Base-by-base conservation (phyloP, 116 monocot genomes). In the Iris pallida region DNA sequence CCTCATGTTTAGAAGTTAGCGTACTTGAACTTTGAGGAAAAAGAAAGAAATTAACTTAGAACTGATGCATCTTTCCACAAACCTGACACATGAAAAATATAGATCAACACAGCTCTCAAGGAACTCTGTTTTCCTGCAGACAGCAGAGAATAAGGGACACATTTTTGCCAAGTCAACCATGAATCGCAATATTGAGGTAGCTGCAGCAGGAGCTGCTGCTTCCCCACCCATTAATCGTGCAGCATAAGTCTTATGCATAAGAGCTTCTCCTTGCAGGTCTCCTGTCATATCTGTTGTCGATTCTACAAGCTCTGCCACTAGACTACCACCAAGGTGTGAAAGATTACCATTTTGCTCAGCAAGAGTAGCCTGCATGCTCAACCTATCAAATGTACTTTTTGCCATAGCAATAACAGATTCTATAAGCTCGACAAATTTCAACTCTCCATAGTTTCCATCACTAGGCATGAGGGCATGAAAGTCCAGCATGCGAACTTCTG, bases 41-140 rank as follows among this genome's bases (percentile, higher is more conserved):
- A 66, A 49, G 48, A 55, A 55, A 19, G 4, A 59, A 57, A 30
- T 16, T 5, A 30, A 54, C 2, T 5, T 59, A 14, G 58, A 8
- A n/a, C 17, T 20, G 40, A 61, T 44, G 4, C 16, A 61, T 61
- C 58, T 5, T 63, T 49, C 5, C 44, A 78, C 85, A 65, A 15
- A 99, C 99, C 99, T 93, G 15, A 85, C 88, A 72, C 90, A 99
- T 61, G 99, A 93, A 83, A 99, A 99, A 76, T 90, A 99, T 45
- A 99, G 75, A 75, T 99, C 93, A 58, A 99, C 88, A 74, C 99
- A 99, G 77, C 77, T 93, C 42, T 93, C 99, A 57, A 99, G 82
- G 79, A 93, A 99, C 55, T 93, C 99, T 48, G 75, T 65, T 57
- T 88, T 73, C 76, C 99, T 88, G 84, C 93, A 99, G 20, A 86